A percentile compares a stretch with the other conserved stretches of the same genome.
phyloP scores from a whole-genome alignment of 768 basidiomycete species.

The Mycena amicta region DNA sequence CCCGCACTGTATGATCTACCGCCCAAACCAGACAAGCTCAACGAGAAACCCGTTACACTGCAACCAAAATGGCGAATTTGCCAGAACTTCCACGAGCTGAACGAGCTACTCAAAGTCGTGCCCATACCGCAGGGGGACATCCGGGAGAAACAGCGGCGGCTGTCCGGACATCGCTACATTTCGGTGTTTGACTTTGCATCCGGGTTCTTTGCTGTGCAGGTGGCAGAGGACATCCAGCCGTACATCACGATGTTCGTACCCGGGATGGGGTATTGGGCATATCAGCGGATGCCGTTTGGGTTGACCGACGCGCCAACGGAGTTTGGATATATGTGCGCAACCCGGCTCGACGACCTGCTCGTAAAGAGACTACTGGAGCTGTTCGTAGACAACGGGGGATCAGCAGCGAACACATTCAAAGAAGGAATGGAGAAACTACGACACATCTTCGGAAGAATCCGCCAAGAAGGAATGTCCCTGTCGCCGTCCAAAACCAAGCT shows the following conservation, averaged over 20 bases:
- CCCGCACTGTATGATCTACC: slow-evolving; percentile 25
- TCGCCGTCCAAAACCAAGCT: slow-evolving; percentile 37
- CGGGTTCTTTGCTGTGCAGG: slow-evolving; percentile 35
- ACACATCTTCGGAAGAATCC: slow-evolving; percentile 28
- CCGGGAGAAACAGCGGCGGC: slow-evolving; percentile 35
- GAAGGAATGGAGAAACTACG: slow-evolving; percentile 28
- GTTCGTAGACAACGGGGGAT: slow-evolving; percentile 43
- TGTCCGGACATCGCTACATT: slow-evolving; percentile 39
- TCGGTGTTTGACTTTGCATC: slow-evolving; percentile 40
- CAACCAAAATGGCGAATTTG: slow-evolving; percentile 38
- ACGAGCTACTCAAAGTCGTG: slow-evolving; percentile 30
- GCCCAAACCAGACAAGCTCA: slow-evolving; percentile 13
- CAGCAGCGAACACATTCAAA: slow-evolving; percentile 35
- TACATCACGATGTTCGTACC: slow-evolving; percentile 40
- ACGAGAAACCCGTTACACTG: not conserved
- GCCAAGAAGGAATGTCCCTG: slow-evolving; percentile 35
- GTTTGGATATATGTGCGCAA: slow-evolving; percentile 34
- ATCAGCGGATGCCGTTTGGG: slow-evolving; percentile 42
- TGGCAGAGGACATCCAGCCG: slow-evolving; percentile 24
- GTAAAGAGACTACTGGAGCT: slow-evolving; percentile 28
- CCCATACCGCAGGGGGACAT: slow-evolving; percentile 42
- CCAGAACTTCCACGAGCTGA: slow-evolving; percentile 40
- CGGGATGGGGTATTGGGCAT: slow-evolving; percentile 39
- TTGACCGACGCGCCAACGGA: slow-evolving; percentile 40
- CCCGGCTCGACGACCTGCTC: slow-evolving; percentile 28